These are phyloP conservation scores for Cladophialophora yegresii DNA, from an alignment of 2,329 filamentous ascomycete genomes.

Conservation along the genomic window DNA sequence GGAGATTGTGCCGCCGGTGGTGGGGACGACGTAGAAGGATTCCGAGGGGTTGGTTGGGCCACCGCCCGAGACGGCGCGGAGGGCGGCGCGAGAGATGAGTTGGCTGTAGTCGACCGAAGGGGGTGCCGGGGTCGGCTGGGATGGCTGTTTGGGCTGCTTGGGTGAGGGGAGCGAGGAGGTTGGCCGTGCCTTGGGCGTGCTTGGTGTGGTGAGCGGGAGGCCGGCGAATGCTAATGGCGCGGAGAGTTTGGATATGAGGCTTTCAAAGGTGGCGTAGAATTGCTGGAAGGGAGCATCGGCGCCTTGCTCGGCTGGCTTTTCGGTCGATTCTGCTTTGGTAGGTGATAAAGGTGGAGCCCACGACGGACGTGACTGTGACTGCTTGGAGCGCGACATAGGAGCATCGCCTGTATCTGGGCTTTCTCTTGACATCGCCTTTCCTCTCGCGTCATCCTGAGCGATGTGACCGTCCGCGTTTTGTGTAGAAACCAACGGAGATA, in stretches of 20 bases:
- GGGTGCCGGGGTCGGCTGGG: slow-evolving; percentile 26
- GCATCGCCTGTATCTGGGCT: slow-evolving; percentile 11
- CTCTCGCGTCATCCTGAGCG: slow-evolving; percentile 47
- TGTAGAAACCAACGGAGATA: slow-evolving; percentile 71
- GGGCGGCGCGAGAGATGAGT: slow-evolving; percentile 81
- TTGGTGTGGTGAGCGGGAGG: slow-evolving; percentile 67
- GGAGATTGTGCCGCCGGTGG: slow-evolving; percentile 84
- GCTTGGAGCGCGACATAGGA: slow-evolving; percentile 14
- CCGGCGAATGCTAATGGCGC: slow-evolving; percentile 91
- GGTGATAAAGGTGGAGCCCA: slow-evolving; percentile 39
- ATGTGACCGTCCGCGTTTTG: slow-evolving; percentile 72
- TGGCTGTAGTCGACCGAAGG: slow-evolving; percentile 73
- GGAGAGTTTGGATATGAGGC: slow-evolving; percentile 82
- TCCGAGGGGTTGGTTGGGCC: slow-evolving; percentile 61
- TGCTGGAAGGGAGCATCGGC: slow-evolving; percentile 79
- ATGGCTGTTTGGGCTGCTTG: slow-evolving; percentile 19
- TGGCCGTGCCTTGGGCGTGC: slow-evolving; percentile 26
- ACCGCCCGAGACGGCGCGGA: slow-evolving; percentile 71
- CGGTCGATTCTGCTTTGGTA: slow-evolving; percentile 38
- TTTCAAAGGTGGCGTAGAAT: slow-evolving; percentile 92
- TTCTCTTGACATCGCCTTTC: slow-evolving; percentile 15
- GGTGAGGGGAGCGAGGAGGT: slow-evolving; percentile 6
- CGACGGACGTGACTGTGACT: slow-evolving; percentile 26
- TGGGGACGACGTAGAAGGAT: slow-evolving; percentile 93
- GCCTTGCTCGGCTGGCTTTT: slow-evolving; percentile 39